A percentile compares a stretch with the other conserved stretches of the same genome.
phyloP scores from a whole-genome alignment of 2,329 filamentous ascomycete species.

The Ophiostoma perfectum region DNA sequence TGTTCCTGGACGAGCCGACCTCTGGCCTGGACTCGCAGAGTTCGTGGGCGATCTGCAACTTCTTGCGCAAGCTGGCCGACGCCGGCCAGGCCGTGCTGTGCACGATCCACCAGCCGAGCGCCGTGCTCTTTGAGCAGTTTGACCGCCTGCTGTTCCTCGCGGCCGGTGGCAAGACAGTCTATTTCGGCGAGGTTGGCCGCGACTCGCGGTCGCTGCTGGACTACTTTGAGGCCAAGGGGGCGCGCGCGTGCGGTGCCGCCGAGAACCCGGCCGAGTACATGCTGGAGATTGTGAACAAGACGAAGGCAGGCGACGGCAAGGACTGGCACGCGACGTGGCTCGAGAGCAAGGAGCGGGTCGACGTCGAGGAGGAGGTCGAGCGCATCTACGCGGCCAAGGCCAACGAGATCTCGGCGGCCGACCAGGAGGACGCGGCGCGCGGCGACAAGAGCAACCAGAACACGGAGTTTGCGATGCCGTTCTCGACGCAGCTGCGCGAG shows the following conservation, averaged over 20 bases:
- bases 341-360: conserved; percentile 50
- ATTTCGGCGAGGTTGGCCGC: conserved; percentile 70
- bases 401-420: conserved; percentile 27
- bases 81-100: conserved; percentile 86
- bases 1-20: conserved; percentile 59
- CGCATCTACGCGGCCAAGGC: conserved; percentile 45
- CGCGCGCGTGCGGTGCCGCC: conserved; percentile 52
- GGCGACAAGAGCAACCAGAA: background rate
- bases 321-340: conserved; percentile 63
- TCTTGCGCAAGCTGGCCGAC: conserved; percentile 54
- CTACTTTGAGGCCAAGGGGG: conserved; percentile 72
- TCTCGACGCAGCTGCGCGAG: conserved; percentile 59
- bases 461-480: conserved; percentile 71
- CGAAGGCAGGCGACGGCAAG: conserved; percentile 52
- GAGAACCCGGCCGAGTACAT: conserved; percentile 84
- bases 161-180: conserved; percentile 70
- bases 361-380: conserved; percentile 53
- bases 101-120: conserved; percentile 95
- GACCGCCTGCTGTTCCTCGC: conserved; percentile 69
- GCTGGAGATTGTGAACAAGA: conserved; percentile 63
- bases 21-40: conserved; percentile 76
- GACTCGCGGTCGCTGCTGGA: conserved; percentile 43
- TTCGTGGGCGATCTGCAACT: conserved; percentile 69
- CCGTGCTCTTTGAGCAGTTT: conserved; percentile 89
- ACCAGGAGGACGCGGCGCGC: conserved; percentile 35